A percentile compares a stretch with the other conserved stretches of the same genome.
These are phyloP conservation scores for Fagopyrum homotropicum DNA, from an alignment of 148 eudicot genomes.

Conservation along the genomic window DNA sequence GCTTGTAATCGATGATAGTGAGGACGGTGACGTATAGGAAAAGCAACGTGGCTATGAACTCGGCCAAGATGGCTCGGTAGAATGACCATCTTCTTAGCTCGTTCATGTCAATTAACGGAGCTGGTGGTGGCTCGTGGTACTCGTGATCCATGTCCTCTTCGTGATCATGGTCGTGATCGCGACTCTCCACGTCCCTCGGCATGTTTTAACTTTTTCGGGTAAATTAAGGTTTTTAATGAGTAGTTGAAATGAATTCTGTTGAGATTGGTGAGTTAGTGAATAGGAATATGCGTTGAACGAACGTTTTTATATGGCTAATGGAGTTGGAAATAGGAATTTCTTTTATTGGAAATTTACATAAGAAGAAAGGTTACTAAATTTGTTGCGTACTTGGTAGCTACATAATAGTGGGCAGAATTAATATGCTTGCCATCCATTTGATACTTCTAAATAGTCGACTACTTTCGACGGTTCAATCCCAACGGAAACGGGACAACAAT, in stretches of 20 bases:
- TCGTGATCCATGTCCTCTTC: slow-evolving; percentile 14
- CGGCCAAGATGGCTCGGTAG: slow-evolving; percentile 44
- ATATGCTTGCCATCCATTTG: background rate
- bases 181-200: background rate
- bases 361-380: background rate
- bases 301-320: background rate
- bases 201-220: background rate
- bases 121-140: slow-evolving; percentile 55
- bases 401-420: background rate
- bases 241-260: background rate
- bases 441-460: background rate
- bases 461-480: background rate
- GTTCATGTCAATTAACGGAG: slow-evolving; percentile 24
- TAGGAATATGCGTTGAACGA: background rate
- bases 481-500: background rate
- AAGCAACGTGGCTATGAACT: slow-evolving; percentile 48
- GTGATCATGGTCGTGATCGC: background rate
- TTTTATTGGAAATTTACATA: background rate
- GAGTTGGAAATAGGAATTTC: background rate
- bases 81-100: slow-evolving; percentile 48
- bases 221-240: background rate
- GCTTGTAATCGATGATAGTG: slow-evolving; percentile 48
- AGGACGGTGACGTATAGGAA: slow-evolving; percentile 45
- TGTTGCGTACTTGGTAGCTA: background rate
- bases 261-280: background rate